Base-by-base conservation (phyloP, 371 early-diverging fungal genomes). In the Apophysomyces sp. region DNA sequence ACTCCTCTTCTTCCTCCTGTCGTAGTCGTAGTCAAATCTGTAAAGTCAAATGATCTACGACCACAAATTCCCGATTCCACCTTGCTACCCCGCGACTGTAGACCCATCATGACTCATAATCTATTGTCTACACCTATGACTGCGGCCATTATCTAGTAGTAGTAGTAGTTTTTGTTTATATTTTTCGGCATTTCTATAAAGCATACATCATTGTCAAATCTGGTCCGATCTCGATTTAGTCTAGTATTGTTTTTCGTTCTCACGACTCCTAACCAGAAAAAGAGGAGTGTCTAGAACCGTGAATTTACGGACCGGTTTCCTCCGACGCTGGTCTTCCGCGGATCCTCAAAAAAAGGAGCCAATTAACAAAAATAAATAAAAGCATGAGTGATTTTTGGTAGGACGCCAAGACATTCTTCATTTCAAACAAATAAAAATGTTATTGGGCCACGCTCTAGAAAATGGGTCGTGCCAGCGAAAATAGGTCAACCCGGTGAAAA, bases 251-350 rank as follows among this genome's bases (percentile, higher is more conserved):
- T 44, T 44, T 44, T 44, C 21, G 5, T 44, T 44, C 49, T 44
- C 49, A 44, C 49, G 49, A 44, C 49, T 44, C 49, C 49, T 44
- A 44, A n/a, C 49, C 49, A 44, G 21, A 44, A 44, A 44, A 21
- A 21, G 49, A 21, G 21, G 18, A 41, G 41, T 18, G 21, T 21
- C 49, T 21, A 44, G 49, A 7, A 44, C 49, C 49, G 49, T 44
- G 24, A 44, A 44, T 44, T 44, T 44, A 21, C 49, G 49, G 49
- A 44, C 49, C 49, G 49, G 49, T 44, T 44, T 44, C 49, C 18
- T 44, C 49, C 49, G 49, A 44, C 21, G 24, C 5, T 44, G 2
- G 49, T 21, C 27, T 44, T 44, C 49, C 49, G 49, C 49, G 49
- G 49, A 44, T 44, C 7, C 21, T 21, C 49, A 21, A 11, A 44